A percentile compares a stretch with the other conserved stretches of the same genome.
These are phyloP conservation scores for Vitis riparia DNA, from an alignment of 164 flowering plant species.

Conservation along the genomic window DNA sequence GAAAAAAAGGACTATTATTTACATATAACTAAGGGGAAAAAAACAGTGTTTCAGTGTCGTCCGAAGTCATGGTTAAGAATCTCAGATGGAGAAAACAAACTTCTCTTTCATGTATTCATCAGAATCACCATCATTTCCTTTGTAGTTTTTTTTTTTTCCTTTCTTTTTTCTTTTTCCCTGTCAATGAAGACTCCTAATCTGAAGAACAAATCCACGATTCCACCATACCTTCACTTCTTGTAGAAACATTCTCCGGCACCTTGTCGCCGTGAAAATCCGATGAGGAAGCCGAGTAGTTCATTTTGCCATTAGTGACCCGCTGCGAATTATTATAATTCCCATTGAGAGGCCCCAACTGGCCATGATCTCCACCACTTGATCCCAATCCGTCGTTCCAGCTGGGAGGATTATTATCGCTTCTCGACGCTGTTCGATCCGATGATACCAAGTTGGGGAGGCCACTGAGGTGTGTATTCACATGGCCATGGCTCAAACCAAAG, in stretches of 20 bases:
- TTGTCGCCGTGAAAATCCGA: conserved; percentile 25
- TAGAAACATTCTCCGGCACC: conserved; percentile 16
- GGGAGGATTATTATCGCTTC: conserved; percentile 4
- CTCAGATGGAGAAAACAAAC: conserved; percentile 8
- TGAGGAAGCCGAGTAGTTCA: conserved; percentile 16
- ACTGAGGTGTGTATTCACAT: conserved; percentile 4
- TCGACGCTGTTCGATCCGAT: conserved; percentile 1
- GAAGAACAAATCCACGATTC: conserved; percentile 53
- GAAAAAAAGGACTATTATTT: conserved; percentile 20
- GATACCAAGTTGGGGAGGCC: conserved; percentile 21
- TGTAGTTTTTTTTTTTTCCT: background rate
- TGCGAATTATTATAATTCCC: conserved; percentile 3
- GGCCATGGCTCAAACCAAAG: conserved; percentile 22
- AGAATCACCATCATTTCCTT: conserved; percentile 2
- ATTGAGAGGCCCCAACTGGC: conserved; percentile 12
- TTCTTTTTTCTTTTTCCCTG: background rate
- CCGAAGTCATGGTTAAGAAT: conserved; percentile 16
- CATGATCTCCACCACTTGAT: conserved; percentile 4
- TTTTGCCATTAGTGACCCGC: conserved; percentile 5
- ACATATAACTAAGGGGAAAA: conserved; percentile 14
- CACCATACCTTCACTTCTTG: conserved; percentile 52
- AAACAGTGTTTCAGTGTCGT: conserved; percentile 11
- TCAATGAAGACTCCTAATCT: conserved; percentile 17
- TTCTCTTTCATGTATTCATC: conserved; percentile 13
- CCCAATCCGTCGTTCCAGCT: conserved; percentile 2